These are phyloP conservation scores for Phytopythium chamaehyphon DNA, from an alignment of 352 stramenopile genomes.

Conservation along the genomic window DNA sequence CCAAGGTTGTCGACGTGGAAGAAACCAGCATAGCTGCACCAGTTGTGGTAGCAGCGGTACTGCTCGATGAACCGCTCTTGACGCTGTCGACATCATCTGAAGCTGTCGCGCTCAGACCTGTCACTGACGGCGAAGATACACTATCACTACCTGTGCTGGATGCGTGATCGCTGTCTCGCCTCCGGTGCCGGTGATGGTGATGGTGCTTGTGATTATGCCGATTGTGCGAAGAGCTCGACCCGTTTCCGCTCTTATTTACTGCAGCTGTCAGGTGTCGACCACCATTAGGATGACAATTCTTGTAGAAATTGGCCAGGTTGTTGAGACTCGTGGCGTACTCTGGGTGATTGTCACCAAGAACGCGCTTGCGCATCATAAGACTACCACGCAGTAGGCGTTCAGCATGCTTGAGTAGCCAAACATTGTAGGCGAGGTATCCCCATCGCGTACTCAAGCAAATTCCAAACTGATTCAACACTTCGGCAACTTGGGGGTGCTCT, in stretches of 20 bases:
- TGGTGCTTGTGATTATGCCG: background rate
- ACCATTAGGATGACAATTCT: constrained; percentile 34
- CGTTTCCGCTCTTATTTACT: background rate
- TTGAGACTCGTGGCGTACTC: constrained; percentile 83
- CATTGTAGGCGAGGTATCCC: constrained; percentile 68
- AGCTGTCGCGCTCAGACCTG: constrained; percentile 1
- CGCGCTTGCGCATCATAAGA: constrained; percentile 62
- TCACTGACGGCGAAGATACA: constrained; percentile 3
- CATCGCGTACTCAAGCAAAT: constrained; percentile 74
- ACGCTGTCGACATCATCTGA: constrained; percentile 13
- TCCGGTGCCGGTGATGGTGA: background rate
- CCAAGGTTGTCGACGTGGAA: background rate
- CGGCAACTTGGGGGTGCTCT: constrained; percentile 72
- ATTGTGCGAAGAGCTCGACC: background rate
- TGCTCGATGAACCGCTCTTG: constrained; percentile 5
- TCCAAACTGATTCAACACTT: constrained; percentile 76
- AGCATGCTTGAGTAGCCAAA: constrained; percentile 71
- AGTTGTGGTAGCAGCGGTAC: background rate
- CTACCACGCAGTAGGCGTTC: constrained; percentile 67
- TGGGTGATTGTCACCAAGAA: constrained; percentile 66
- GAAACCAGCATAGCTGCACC: background rate
- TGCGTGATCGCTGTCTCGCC: constrained; percentile 5
- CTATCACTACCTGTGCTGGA: constrained; percentile 34
- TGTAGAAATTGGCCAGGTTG: constrained; percentile 86
- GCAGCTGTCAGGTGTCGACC: background rate